These are phyloP conservation scores for Diplodia corticola DNA, from an alignment of 2,329 filamentous ascomycete species.

Conservation along the genomic window DNA sequence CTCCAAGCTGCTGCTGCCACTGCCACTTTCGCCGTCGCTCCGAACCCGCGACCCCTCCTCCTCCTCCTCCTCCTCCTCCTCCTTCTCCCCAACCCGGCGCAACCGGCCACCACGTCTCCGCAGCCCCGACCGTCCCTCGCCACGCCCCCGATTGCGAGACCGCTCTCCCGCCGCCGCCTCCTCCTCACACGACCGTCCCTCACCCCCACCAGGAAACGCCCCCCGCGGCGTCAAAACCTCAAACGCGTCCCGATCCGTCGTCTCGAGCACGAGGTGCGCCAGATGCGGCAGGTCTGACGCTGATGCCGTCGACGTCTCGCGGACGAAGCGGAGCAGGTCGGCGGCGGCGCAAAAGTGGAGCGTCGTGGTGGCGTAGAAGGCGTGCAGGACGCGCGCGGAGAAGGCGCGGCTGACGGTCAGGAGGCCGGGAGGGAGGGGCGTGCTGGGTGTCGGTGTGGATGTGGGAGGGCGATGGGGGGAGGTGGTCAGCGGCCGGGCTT, in stretches of 20 bases:
- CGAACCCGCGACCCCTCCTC: not conserved
- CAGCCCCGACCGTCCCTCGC: too few species aligned
- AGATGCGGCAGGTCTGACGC: not conserved
- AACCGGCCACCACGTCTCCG: too few species aligned
- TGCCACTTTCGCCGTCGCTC: not conserved
- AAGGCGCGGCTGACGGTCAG: not conserved
- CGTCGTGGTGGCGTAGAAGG: not conserved
- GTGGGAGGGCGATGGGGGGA: too few species aligned
- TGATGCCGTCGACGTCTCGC: accelerated
- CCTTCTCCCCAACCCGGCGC: too few species aligned
- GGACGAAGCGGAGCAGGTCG: not conserved
- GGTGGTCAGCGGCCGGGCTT: not conserved
- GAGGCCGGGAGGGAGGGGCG: not conserved
- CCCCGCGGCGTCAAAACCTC: not conserved
- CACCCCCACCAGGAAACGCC: too few species aligned
- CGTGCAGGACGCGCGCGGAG: not conserved
- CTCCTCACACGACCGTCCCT: too few species aligned
- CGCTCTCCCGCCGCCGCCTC: too few species aligned
- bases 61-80: not conserved
- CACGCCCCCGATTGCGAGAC: too few species aligned
- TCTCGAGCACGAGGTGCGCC: not conserved
- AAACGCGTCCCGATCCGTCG: not conserved
- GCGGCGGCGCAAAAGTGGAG: not conserved
- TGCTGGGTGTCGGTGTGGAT: not conserved
- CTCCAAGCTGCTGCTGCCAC: not conserved